Evolutionary conservation across 768 basidiomycete species (phyloP), one percentile per base, ranked within the genome.

Genomic region (Pluteus cervinus): DNA sequence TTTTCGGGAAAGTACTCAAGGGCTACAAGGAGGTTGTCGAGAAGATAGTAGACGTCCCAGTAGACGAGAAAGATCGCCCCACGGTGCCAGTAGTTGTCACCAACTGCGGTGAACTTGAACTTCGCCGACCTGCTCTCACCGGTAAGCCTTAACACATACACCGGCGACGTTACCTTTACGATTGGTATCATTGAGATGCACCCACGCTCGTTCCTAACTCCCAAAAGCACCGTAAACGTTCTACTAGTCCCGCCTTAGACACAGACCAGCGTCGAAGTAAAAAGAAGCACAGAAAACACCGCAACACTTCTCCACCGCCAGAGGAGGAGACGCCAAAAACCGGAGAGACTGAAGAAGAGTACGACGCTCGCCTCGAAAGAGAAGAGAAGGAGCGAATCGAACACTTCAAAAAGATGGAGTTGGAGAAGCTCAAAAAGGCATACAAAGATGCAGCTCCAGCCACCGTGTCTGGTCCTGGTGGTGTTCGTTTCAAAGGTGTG

Each of bases 81-180:
- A 53, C 71, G 4, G 62, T 67, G 1, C 79, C 81, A 2, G 76
- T 93, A 8, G 60, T 73, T 7, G 76, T 94, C 44, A 59, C 69
- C 3, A 86, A 81, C 53, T 89, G 86, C 37, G 91, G 91, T 8
- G 91, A 94, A 53, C 76, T 94, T 24, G 83, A 88, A 54, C 69
- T 88, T 8, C 73, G n/a, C n/a, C n/a, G n/a, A n/a, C n/a, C n/a
- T n/a, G n/a, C n/a, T n/a, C n/a, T n/a, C n/a, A n/a, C n/a, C n/a
- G n/a, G n/a, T n/a, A n/a, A n/a, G n/a, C n/a, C n/a, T n/a, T n/a
- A n/a, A n/a, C n/a, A n/a, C n/a, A n/a, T n/a, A n/a, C n/a, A n/a
- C n/a, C n/a, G n/a, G n/a, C n/a, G n/a, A n/a, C n/a, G n/a, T n/a
- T n/a, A n/a, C n/a, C n/a, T n/a, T n/a, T n/a, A n/a, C n/a, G n/a